phyloP scores from a whole-genome alignment of 768 basidiomycete genomes.

The Galerina marginata region DNA sequence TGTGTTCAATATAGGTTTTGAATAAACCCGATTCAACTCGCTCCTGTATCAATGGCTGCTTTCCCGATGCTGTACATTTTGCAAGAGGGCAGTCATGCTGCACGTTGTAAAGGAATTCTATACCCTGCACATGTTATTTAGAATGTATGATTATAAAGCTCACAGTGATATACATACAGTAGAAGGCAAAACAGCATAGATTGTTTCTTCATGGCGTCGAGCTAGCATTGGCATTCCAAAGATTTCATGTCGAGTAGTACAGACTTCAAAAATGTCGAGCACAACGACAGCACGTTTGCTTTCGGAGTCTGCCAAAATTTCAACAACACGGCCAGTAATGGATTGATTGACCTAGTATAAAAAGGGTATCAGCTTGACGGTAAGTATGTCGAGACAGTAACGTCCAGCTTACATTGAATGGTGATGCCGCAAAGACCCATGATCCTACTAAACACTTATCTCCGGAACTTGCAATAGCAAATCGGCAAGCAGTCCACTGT shows the following conservation, averaged over 20 bases:
- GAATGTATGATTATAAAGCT: too few species aligned
- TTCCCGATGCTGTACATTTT: constrained; percentile 21
- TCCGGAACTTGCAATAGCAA: constrained; percentile 20
- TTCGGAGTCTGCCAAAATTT: constrained; percentile 21
- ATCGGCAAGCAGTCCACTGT: constrained; percentile 20
- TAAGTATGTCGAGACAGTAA: too few species aligned
- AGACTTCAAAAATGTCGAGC: constrained; percentile 24
- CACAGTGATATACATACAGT: constrained; percentile 14
- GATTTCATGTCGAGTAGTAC: constrained; percentile 17
- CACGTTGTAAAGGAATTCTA: constrained; percentile 25
- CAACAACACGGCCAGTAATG: constrained; percentile 22
- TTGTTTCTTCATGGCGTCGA: constrained; percentile 13
- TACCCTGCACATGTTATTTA: constrained; percentile 13
- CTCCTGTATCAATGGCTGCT: constrained; percentile 14
- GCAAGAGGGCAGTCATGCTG: constrained; percentile 27
- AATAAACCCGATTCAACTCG: constrained; percentile 4
- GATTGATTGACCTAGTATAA: constrained; percentile 10
- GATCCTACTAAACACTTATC: constrained; percentile 28
- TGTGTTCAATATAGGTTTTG: constrained; percentile 16
- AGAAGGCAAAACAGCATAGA: constrained; percentile 15
- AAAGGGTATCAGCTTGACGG: not conserved
- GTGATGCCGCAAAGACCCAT: constrained; percentile 30
- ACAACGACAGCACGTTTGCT: constrained; percentile 15
- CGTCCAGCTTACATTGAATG: constrained; percentile 7
- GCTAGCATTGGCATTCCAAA: constrained; percentile 8